These are phyloP conservation scores for Hypericum perforatum DNA, from an alignment of 345 rosid species.

Conservation along the genomic window DNA sequence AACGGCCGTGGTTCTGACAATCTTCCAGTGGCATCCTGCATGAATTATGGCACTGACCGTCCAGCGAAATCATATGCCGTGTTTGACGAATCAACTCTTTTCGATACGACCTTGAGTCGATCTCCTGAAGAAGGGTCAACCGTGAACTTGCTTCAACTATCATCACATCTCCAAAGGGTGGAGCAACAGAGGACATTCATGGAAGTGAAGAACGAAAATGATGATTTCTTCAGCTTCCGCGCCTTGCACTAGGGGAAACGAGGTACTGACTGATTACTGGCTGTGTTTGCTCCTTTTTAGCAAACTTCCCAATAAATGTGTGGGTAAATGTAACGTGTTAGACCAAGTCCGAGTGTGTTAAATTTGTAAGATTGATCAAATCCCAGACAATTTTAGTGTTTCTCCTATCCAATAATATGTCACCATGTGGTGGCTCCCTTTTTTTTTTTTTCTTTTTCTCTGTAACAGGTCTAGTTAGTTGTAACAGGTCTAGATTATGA, in stretches of 20 bases:
- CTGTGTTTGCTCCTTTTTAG: too few species aligned
- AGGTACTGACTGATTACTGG: too few species aligned
- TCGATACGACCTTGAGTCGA: conserved; percentile 17
- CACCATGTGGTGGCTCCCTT: too few species aligned
- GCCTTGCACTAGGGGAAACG: background rate
- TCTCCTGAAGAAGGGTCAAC: conserved; percentile 28
- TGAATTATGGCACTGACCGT: conserved; percentile 14
- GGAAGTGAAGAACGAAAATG: conserved; percentile 24
- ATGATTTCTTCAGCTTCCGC: conserved; percentile 19
- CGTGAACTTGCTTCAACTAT: conserved; percentile 42
- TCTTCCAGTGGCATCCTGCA: conserved; percentile 11
- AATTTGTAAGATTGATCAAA: too few species aligned
- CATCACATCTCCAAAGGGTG: conserved; percentile 44
- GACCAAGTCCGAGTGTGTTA: too few species aligned
- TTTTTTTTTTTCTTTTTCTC: too few species aligned
- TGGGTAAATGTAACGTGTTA: too few species aligned
- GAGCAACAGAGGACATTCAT: conserved; percentile 35
- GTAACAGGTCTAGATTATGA: too few species aligned
- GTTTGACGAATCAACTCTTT: conserved; percentile 15
- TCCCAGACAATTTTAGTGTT: too few species aligned
- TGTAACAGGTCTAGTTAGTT: too few species aligned
- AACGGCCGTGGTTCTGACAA: conserved; percentile 13
- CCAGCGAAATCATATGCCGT: conserved; percentile 16
- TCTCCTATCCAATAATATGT: too few species aligned
- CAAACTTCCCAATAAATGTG: too few species aligned